Percentiles rank a stretch among this genome's conserved stretches.
phyloP scores from a whole-genome alignment of 2,329 filamentous ascomycete species.

The Pseudogymnoascus sp. region DNA sequence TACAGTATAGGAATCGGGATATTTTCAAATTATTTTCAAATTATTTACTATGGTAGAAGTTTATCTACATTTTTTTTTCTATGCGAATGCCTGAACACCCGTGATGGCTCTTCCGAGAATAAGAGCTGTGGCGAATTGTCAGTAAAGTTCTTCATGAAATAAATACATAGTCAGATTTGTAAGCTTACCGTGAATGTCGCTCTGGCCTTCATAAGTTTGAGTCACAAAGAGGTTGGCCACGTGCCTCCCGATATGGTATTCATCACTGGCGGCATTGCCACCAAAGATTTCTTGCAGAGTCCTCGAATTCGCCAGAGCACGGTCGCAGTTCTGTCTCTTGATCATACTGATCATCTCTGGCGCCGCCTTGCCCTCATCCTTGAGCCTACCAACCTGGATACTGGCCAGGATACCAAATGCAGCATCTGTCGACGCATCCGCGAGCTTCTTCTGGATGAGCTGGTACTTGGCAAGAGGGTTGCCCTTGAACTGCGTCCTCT shows the following conservation, averaged over 20 bases:
- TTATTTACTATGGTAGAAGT: background rate
- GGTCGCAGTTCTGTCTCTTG: conserved; percentile 95
- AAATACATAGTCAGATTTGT: background rate
- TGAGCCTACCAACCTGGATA: conserved; percentile 83
- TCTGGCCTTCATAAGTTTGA: conserved; percentile 97
- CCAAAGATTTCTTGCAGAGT: conserved; percentile 91
- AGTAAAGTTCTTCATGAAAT: conserved; percentile 19
- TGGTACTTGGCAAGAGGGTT: conserved; percentile 96
- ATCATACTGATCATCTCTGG: conserved; percentile 98
- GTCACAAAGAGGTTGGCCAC: conserved; percentile 95
- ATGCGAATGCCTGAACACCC: conserved; percentile 74
- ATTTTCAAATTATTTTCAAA: background rate
- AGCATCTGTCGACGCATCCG: conserved; percentile 84
- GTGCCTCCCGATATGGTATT: conserved; percentile 90
- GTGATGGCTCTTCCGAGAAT: conserved; percentile 64
- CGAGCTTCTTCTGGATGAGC: conserved; percentile 94
- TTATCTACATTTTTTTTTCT: conserved; percentile 20
- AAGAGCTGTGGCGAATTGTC: conserved; percentile 44
- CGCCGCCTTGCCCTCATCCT: conserved; percentile 78
- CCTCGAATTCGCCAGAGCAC: conserved; percentile 72
- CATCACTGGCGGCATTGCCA: conserved; percentile 95
- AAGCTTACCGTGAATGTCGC: conserved; percentile 80
- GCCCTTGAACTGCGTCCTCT: conserved; percentile 90
- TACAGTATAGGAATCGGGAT: background rate
- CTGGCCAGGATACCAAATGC: conserved; percentile 86